phyloP scores from a whole-genome alignment of 495 filamentous ascomycete genomes.

The Neurospora tetrasperma region DNA sequence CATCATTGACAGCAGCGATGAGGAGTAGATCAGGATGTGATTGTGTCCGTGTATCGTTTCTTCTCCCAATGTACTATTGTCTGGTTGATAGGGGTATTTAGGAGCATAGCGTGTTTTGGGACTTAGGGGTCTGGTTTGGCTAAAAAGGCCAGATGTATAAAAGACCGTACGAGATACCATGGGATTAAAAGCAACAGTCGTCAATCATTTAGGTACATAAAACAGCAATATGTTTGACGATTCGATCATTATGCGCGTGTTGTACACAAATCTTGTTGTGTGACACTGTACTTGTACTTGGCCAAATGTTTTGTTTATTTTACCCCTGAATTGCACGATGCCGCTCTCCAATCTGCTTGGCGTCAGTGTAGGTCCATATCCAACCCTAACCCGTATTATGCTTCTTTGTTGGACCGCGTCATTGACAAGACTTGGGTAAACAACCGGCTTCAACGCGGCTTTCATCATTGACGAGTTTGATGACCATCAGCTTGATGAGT shows the following conservation, averaged over 20 bases:
- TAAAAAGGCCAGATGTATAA: not conserved
- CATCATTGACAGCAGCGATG: conserved; percentile 47
- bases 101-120: not conserved
- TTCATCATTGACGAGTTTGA: too few relatives aligned
- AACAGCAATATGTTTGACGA: not conserved
- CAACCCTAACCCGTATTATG: not conserved
- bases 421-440: not conserved
- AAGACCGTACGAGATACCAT: not conserved
- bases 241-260: not conserved
- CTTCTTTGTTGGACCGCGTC: not conserved
- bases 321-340: not conserved
- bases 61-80: not conserved
- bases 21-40: conserved; percentile 23
- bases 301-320: not conserved
- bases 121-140: not conserved
- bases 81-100: not conserved
- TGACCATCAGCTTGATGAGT: too few relatives aligned
- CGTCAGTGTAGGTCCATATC: not conserved
- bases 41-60: not conserved
- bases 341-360: not conserved
- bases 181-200: not conserved
- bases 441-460: too few relatives aligned
- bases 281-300: not conserved
- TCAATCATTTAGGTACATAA: not conserved
- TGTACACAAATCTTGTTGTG: not conserved